A percentile compares a stretch with the other conserved stretches of the same genome.
These are phyloP conservation scores for Albizia julibrissin DNA, from an alignment of 306 rosid genomes.

Conservation along the genomic window DNA sequence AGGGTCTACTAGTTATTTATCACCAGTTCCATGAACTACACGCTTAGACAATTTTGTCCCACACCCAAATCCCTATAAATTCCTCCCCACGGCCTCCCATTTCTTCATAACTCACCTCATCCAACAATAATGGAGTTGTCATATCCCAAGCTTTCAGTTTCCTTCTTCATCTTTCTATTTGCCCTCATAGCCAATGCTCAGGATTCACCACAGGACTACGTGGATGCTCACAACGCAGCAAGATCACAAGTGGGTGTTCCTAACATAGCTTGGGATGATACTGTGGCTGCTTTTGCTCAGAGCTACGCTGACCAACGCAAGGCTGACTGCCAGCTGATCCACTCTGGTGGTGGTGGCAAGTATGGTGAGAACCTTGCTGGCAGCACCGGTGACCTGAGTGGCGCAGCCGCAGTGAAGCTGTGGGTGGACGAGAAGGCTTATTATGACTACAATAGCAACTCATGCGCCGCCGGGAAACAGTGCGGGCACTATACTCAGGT, in stretches of 20 bases:
- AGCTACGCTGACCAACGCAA: constrained; percentile 28
- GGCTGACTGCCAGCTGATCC: constrained; percentile 36
- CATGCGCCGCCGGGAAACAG: constrained; percentile 27
- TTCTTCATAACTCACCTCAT: not conserved
- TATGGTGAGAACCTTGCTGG: constrained; percentile 47
- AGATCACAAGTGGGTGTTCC: constrained; percentile 26
- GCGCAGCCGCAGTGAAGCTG: constrained; percentile 6
- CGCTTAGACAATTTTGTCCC: not conserved
- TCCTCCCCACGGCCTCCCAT: not conserved
- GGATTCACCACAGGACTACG: constrained; percentile 36
- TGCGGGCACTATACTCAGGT: constrained; percentile 62
- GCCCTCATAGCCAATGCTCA: constrained; percentile 22
- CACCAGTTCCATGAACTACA: not conserved
- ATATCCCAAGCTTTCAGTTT: not conserved
- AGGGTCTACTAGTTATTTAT: not conserved
- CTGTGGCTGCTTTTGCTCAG: constrained; percentile 23
- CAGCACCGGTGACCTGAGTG: constrained; percentile 23
- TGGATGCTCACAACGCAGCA: constrained; percentile 39
- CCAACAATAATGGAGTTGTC: not conserved
- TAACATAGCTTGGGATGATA: constrained; percentile 25
- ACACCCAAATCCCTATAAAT: not conserved
- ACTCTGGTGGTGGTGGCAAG: constrained; percentile 31
- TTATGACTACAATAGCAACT: constrained; percentile 47
- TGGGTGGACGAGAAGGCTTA: constrained; percentile 45
- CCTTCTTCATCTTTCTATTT: not conserved